A percentile compares a stretch with the other conserved stretches of the same genome.
phyloP scores from a whole-genome alignment of 768 basidiomycete genomes.

The Amanita rimosa region DNA sequence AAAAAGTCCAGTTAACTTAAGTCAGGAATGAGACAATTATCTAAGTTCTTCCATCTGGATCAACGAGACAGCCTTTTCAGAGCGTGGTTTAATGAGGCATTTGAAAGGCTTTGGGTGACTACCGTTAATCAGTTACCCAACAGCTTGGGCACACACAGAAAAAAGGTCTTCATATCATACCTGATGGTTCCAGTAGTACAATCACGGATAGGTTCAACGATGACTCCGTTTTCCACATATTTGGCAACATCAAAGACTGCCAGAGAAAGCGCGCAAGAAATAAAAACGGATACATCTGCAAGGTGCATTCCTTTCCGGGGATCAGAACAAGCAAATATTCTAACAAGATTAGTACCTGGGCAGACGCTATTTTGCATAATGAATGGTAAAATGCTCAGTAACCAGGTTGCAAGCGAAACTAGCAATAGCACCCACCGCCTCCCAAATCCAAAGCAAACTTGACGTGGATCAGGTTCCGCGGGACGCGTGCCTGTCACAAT shows the following conservation, averaged over 20 bases:
- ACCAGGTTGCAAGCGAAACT: conserved; percentile 1
- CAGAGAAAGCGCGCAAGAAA: conserved; percentile 39
- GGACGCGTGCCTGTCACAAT: conserved; percentile 28
- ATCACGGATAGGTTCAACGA: conserved; percentile 41
- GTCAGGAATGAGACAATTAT: conserved; percentile 20
- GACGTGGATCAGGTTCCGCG: conserved; percentile 46
- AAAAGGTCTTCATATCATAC: conserved; percentile 15
- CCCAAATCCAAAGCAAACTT: conserved; percentile 61
- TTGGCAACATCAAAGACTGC: conserved; percentile 42
- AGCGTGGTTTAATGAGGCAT: conserved; percentile 50
- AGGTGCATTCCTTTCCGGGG: conserved; percentile 32
- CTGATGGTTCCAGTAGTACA: conserved; percentile 57
- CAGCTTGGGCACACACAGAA: not conserved
- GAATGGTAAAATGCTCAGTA: conserved; percentile 4
- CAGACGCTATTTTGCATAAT: conserved; percentile 25
- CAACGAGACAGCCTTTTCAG: conserved; percentile 40
- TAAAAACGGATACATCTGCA: conserved; percentile 42
- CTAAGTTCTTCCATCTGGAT: conserved; percentile 33
- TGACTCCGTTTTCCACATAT: conserved; percentile 29
- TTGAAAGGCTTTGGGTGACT: conserved; percentile 54
- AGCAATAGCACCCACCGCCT: conserved; percentile 32
- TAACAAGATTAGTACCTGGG: conserved; percentile 23
- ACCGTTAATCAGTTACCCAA: conserved; percentile 4
- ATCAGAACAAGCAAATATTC: conserved; percentile 3
- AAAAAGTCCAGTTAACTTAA: conserved; percentile 11